Evolutionary conservation across 345 rosid genomes (phyloP), one percentile per base, ranked within the genome.

Genomic region (Sisymbrium irio): DNA sequence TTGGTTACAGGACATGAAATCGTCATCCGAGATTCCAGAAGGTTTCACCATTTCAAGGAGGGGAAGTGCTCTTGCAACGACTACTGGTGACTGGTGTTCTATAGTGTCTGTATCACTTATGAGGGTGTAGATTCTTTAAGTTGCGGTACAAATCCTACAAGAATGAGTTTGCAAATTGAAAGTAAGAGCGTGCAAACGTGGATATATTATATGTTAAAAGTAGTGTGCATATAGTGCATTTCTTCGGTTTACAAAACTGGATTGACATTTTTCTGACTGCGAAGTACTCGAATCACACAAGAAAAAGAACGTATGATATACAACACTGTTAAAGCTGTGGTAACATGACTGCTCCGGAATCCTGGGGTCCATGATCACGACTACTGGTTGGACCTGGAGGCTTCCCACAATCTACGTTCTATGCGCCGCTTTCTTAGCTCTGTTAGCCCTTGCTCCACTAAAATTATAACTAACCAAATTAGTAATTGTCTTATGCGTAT

Each of bases 341-440:
- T 54, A 69, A 62, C 60, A 69, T 44, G 44, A 54, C 65, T 76
- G 51, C 17, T 62, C 58, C 6, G 51, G 40, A 39, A 53, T 55
- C 45, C 15, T 3, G 27, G 8, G 78, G 44, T 40, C 25, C 33
- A 25, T 53, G 51, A 59, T 69, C 67, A 67, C 36, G 66, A 55
- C 67, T 77, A 77, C 69, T 77, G 80, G 77, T 27, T 71, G 63
- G 77, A 77, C 59, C 81, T 67, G 44, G 97, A 87, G 65, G 92
- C 92, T 82, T 95, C 99, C 99, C 99, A 95, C 33, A 92, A 85
- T 41, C 90, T 67, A 79, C 83, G 92, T 80, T 92, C 99, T 36
- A 92, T 84, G 45, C 88, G 92, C 75, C 89, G 51, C 85, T 95
- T 95, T 78, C 89, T 82, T 37, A 95, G 88, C 86, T 95, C 97